Evolutionary conservation across 345 rosid species (phyloP).

Genomic region (Schrenkiella parvula): DNA sequence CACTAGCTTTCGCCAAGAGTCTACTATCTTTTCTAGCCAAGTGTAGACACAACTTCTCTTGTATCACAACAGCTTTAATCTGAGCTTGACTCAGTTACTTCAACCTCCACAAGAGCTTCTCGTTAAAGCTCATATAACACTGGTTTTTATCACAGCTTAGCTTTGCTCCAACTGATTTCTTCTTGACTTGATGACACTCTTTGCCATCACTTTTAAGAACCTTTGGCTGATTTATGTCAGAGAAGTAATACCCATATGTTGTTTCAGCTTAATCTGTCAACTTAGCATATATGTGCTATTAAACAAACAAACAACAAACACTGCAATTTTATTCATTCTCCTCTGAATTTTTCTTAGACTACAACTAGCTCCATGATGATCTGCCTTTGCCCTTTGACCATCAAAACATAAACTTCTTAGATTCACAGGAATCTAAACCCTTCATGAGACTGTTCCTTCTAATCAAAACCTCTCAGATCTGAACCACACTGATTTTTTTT

Average conservation of each 20-base stretch:
- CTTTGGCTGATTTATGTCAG: too few species aligned
- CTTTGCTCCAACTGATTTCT: too few species aligned
- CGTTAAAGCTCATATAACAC: too few species aligned
- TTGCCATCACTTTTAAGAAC: too few species aligned
- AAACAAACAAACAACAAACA: not conserved
- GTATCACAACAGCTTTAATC: not conserved
- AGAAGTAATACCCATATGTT: not conserved
- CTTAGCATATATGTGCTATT: not conserved
- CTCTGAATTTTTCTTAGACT: not conserved
- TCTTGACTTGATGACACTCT: too few species aligned
- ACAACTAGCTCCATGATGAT: not conserved
- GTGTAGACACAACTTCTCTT: not conserved
- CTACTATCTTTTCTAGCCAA: not conserved
- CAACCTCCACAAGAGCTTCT: not conserved
- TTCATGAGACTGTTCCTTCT: not conserved
- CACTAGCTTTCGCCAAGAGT: not conserved
- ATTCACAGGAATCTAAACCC: not conserved
- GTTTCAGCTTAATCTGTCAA: not conserved
- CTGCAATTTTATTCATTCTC: not conserved
- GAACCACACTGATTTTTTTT: too few species aligned
- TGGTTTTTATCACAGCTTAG: too few species aligned
- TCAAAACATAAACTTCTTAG: not conserved
- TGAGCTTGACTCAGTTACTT: not conserved
- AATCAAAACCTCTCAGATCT: not conserved
- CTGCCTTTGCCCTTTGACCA: not conserved